Evolutionary conservation across 2,329 filamentous ascomycete species (phyloP), one percentile per base, ranked within the genome.

Genomic region (Cyanodermella asteris): DNA sequence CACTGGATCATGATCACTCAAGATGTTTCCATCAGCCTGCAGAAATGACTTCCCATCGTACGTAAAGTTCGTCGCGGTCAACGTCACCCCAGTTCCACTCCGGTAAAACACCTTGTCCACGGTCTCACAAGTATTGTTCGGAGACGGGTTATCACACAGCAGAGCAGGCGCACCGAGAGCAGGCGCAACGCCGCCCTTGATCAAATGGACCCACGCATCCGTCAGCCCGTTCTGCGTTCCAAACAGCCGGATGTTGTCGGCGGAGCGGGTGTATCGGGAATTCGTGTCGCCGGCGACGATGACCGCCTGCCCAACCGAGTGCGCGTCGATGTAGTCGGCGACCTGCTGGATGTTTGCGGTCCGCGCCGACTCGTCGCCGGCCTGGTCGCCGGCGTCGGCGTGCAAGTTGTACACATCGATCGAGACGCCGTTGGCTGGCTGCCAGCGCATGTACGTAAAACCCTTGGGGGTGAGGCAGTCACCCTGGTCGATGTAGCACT

Each of bases 391-490:
- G 11, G 70, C 71, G 40, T 75, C 70, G 2, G 67, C 49, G 40
- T 75, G 70, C 5, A 74, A 37, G 40, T 75, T 74, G 49, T 73
- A 73, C 6, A 63, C 49, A 40, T 74, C 69, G 13, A 70, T 44
- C 31, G 60, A 69, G 6, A 64, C 55, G 10, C 57, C 57, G 18
- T 53, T 48, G 6, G 51, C 54, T 9, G 72, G 35, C 12, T 52
- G 45, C 20, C 60, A 43, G 8, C 66, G 59, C 66, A 74, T 72
- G 23, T 66, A 65, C 1, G 67, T 72, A 42, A 72, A 73, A 9
- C 70, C 70, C 44, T 75, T 75, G 13, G 67, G 70, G 1, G 69
- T 73, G 32, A 73, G 46, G 39, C 70, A 74, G 41, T 75, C 70
- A 1, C 42, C 37, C 1, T 54, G 55, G 1, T 59, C 63, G 18